phyloP scores from a whole-genome alignment of 306 rosid genomes.

The Quillaja saponaria region DNA sequence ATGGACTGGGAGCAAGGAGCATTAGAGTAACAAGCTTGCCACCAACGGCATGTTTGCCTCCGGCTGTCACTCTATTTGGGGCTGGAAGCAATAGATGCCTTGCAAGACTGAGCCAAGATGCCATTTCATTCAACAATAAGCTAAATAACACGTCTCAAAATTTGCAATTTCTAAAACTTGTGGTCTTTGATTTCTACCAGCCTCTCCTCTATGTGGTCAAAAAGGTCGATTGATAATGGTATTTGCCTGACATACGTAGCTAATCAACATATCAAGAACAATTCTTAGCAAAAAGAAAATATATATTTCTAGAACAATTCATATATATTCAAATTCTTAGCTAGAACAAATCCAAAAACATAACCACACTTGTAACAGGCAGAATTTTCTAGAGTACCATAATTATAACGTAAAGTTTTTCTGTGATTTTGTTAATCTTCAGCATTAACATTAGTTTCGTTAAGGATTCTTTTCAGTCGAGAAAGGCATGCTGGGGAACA shows the following conservation, averaged over 20 bases:
- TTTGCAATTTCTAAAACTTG: conserved; percentile 55
- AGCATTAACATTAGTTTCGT: not conserved
- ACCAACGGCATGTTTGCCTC: conserved; percentile 58
- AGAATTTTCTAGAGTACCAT: conserved; percentile 15
- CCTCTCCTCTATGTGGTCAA: conserved; percentile 52
- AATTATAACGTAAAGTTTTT: conserved; percentile 18
- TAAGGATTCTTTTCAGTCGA: conserved; percentile 53
- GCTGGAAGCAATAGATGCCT: conserved; percentile 57
- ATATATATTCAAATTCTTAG: conserved; percentile 1
- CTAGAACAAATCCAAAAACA: too few species aligned
- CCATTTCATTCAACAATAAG: conserved; percentile 55
- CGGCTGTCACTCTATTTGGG: conserved; percentile 55
- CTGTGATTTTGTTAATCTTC: conserved; percentile 16
- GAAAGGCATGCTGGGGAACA: conserved; percentile 73
- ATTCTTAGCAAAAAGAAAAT: too few species aligned
- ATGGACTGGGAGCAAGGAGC: conserved; percentile 52
- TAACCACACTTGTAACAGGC: not conserved
- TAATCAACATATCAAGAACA: not conserved
- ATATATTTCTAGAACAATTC: too few species aligned
- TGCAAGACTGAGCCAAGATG: conserved; percentile 51
- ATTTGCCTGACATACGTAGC: conserved; percentile 32
- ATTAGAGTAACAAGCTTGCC: conserved; percentile 57
- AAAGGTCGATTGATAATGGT: conserved; percentile 46
- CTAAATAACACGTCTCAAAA: conserved; percentile 42
- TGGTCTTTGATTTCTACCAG: conserved; percentile 50